Base-by-base conservation (phyloP, 1,284 basidiomycete species). In the Inonotus hispidus region DNA sequence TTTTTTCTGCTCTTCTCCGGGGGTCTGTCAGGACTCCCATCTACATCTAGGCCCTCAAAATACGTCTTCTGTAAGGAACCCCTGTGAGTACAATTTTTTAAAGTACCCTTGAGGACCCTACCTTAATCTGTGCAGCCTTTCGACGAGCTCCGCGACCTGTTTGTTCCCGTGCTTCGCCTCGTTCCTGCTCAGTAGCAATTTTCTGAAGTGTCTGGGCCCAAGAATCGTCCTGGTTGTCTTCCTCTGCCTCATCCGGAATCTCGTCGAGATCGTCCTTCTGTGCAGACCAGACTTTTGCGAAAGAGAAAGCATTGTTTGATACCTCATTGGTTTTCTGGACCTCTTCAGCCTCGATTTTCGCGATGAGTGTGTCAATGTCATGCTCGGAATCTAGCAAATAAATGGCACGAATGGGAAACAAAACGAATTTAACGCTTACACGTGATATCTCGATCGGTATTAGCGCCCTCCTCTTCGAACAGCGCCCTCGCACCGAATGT, bases 271-370 rank as follows among this genome's bases (percentile, higher is more conserved):
- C 69, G 57, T 88, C 85, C 69, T 87, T 87, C 59, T 88, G 84
- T 25, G 89, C 84, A 11, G 90, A 84, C 93, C 93, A 95, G 49
- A 95, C 82, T 70, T 93, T 93, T 2, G 93, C 92, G 69, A 95
- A 95, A 4, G 81, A 82, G 71, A 95, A 94, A 3, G 83, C 77
- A 50, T 83, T 73, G 3, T 67, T 65, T 32, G 56, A 73, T 75
- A 29, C 74, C 66, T 38, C 72, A 71, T 23, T 72, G 68, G 78
- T 73, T 67, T 83, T 77, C 65, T 78, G 69, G 62, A 85, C 73
- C 38, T 85, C 83, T 70, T 93, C 88, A 60, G 80, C 77, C 72
- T 94, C 91, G 0, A 92, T 91, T 70, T 84, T 90, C 67, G 90
- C 86, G 57, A 95, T 89, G 23, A 96, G 82, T 47, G 84, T 88